A percentile compares a stretch with the other conserved stretches of the same genome.
Evolutionary conservation across 2,329 filamentous ascomycete genomes (phyloP).

Genomic region (Ceratocystis diversiconidia): DNA sequence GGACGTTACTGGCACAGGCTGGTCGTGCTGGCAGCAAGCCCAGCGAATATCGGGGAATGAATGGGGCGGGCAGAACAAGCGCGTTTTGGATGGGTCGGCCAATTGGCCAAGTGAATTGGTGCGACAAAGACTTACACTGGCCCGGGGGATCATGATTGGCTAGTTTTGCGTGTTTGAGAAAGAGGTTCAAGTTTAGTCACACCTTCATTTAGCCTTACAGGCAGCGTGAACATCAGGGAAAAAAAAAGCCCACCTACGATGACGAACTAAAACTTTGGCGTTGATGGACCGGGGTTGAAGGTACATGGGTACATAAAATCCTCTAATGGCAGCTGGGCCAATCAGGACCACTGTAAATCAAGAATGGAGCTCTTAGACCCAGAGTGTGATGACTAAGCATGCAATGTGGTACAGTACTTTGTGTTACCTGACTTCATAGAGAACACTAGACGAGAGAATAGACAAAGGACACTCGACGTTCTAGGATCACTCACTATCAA

Average conservation of each 20-base stretch:
- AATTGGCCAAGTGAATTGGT: background rate
- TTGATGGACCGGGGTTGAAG: background rate
- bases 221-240: background rate
- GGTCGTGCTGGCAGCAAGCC: background rate
- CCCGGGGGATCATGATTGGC: constrained; percentile 14
- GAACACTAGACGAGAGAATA: too few species aligned
- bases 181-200: background rate
- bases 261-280: background rate
- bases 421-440: too few species aligned
- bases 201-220: background rate
- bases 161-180: background rate
- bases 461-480: too few species aligned
- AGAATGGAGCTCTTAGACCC: background rate
- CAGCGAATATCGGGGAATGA: background rate
- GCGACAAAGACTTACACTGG: constrained; percentile 15
- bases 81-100: background rate
- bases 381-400: background rate
- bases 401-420: too few species aligned
- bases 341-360: background rate
- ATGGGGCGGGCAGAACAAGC: background rate
- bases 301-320: background rate
- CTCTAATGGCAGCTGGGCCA: background rate
- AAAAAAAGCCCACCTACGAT: background rate
- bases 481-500: too few species aligned
- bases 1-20: background rate